Percentiles rank a stretch among this genome's conserved stretches.
phyloP scores from a whole-genome alignment of 2,329 filamentous ascomycete species.

The Dactylonectria estremocensis region DNA sequence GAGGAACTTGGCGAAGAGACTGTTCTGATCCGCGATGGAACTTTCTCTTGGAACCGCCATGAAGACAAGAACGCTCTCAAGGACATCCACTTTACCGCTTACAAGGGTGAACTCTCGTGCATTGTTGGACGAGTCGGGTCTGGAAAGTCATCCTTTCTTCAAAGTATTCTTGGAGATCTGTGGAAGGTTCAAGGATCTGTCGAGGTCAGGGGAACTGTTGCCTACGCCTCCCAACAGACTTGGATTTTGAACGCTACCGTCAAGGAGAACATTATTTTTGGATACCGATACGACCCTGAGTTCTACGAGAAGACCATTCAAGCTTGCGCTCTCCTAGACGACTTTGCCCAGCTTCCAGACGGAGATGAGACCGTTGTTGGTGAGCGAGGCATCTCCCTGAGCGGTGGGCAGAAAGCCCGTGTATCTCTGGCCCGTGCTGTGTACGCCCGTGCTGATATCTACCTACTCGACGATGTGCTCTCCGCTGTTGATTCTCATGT shows the following conservation, averaged over 20 bases:
- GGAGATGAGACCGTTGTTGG: conserved; percentile 97
- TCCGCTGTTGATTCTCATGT: conserved; percentile 99
- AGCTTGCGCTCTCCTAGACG: conserved; percentile 91
- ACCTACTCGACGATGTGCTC: conserved; percentile 92
- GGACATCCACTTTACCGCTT: conserved; percentile 89
- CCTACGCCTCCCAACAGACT: conserved; percentile 92
- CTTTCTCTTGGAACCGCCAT: conserved; percentile 95
- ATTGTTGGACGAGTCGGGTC: conserved; percentile 94
- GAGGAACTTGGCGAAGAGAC: conserved; percentile 88
- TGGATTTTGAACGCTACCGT: conserved; percentile 99
- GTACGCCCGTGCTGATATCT: conserved; percentile 96
- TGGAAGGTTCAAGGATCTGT: conserved; percentile 92
- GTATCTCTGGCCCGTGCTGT: conserved; percentile 93
- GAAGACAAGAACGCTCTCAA: conserved; percentile 79
- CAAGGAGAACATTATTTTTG: conserved; percentile 97
- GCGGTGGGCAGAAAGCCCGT: conserved; percentile 95
- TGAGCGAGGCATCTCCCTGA: conserved; percentile 95
- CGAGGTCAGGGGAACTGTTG: conserved; percentile 83
- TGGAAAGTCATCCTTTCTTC: conserved; percentile 94
- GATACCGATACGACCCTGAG: conserved; percentile 90
- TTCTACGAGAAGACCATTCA: conserved; percentile 96
- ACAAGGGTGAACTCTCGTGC: conserved; percentile 94
- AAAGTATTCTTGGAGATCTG: conserved; percentile 89
- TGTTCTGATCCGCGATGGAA: conserved; percentile 85
- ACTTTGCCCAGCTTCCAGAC: conserved; percentile 93